phyloP scores from a whole-genome alignment of 2,329 filamentous ascomycete genomes.

The Chaetomium sp. region DNA sequence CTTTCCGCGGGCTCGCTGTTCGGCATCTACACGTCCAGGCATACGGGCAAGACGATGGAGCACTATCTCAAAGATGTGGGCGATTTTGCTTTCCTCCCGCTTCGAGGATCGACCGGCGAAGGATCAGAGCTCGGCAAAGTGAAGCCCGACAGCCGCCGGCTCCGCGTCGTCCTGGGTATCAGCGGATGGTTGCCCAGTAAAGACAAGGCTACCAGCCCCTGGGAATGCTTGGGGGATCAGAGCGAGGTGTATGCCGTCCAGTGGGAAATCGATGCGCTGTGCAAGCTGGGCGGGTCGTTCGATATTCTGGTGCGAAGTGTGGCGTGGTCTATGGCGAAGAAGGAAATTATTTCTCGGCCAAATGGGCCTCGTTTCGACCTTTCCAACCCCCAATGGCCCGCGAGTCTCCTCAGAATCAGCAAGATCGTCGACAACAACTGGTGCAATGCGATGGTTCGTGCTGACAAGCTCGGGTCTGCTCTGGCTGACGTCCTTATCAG shows the following conservation, averaged over 20 bases:
- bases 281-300: constrained; percentile 71
- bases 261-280: constrained; percentile 73
- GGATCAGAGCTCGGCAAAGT: constrained; percentile 45
- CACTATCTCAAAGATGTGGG: constrained; percentile 79
- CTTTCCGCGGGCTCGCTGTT: constrained; percentile 80
- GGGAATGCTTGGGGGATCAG: constrained; percentile 66
- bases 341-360: constrained; percentile 40
- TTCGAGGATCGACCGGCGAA: constrained; percentile 45
- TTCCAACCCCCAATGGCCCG: constrained; percentile 46
- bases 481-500: constrained; percentile 78
- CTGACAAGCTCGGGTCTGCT: constrained; percentile 64
- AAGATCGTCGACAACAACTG: constrained; percentile 78
- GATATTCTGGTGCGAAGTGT: constrained; percentile 69
- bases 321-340: constrained; percentile 67
- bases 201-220: constrained; percentile 67
- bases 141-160: constrained; percentile 53
- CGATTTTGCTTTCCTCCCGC: constrained; percentile 79
- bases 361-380: constrained; percentile 34
- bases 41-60: constrained; percentile 82
- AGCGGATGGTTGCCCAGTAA: constrained; percentile 73
- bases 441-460: constrained; percentile 66
- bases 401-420: constrained; percentile 58
- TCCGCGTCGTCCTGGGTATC: constrained; percentile 77
- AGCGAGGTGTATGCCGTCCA: constrained; percentile 76
- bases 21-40: constrained; percentile 80